phyloP scores from a whole-genome alignment of 139 green algal species.

The Chlamydomonas asymmetrica region DNA sequence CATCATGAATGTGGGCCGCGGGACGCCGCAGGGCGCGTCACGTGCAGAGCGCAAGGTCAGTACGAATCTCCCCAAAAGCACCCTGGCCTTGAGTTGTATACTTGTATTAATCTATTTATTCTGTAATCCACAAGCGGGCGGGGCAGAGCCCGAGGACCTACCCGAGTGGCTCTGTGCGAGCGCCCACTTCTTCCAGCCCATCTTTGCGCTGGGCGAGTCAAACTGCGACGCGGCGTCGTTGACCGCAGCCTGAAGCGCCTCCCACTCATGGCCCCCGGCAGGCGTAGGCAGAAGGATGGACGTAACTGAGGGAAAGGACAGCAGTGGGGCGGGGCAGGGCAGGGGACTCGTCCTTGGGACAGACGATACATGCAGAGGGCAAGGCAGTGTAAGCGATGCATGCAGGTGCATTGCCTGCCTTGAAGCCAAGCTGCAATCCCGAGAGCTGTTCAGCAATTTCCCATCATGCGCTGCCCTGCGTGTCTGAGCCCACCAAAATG shows the following conservation, averaged over 20 bases:
- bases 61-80: no score
- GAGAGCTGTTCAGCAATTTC: background rate
- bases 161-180: constrained; percentile 30
- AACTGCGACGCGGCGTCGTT: constrained; percentile 25
- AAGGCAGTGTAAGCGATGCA: background rate
- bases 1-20: no score
- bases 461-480: background rate
- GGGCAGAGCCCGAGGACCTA: no score
- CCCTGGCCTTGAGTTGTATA: no score
- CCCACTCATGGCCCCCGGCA: constrained; percentile 28
- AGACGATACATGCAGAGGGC: no score
- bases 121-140: no score
- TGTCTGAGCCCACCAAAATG: background rate
- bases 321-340: background rate
- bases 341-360: no score
- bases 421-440: background rate
- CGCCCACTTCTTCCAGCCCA: constrained; percentile 52
- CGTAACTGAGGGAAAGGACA: background rate
- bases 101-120: no score
- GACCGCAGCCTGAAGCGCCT: constrained; percentile 29
- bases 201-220: constrained; percentile 23
- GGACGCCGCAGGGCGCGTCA: no score
- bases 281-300: constrained; percentile 4
- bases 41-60: no score
- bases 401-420: background rate